These are phyloP conservation scores for Phytophthora colocasiae DNA, from an alignment of 352 stramenopile species.

Conservation along the genomic window DNA sequence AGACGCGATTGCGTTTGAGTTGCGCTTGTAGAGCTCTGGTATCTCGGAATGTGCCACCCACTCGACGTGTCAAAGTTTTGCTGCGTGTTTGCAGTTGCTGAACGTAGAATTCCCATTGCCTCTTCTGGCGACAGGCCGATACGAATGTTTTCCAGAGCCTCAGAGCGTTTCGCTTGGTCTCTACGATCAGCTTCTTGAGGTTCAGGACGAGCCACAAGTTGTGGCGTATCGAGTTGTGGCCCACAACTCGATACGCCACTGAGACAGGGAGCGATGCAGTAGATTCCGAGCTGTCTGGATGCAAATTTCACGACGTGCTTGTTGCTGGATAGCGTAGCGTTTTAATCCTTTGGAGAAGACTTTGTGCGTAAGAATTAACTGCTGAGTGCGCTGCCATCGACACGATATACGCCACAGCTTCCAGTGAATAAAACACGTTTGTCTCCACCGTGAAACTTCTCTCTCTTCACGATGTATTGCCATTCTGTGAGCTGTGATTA, in stretches of 20 bases:
- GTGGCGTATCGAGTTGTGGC: too few relatives aligned
- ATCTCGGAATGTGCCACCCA: conserved; percentile 14
- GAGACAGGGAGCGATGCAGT: conserved; percentile 22
- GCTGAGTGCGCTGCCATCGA: conserved; percentile 24
- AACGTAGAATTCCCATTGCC: conserved; percentile 33
- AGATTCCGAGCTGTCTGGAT: conserved; percentile 12
- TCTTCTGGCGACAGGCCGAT: conserved; percentile 34
- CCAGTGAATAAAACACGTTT: conserved; percentile 28
- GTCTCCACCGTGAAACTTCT: conserved; percentile 21
- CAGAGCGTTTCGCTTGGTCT: conserved; percentile 19
- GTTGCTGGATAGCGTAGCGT: conserved; percentile 32
- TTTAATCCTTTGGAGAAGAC: conserved; percentile 23
- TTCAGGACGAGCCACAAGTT: conserved; percentile 30
- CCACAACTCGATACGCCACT: conserved; percentile 33
- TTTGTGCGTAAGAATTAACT: neutral
- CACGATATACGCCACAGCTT: conserved; percentile 30
- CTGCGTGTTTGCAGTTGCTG: conserved; percentile 31
- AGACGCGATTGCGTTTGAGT: conserved; percentile 29
- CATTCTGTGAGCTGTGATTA: conserved; percentile 3
- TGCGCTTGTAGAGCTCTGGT: conserved; percentile 35
- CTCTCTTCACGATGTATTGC: conserved; percentile 1
- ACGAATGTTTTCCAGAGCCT: conserved; percentile 26
- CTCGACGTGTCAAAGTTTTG: conserved; percentile 5
- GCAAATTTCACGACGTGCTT: conserved; percentile 31
- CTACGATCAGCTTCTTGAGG: conserved; percentile 16